phyloP scores from a whole-genome alignment of 306 rosid species.

The Cicer judaicum region DNA sequence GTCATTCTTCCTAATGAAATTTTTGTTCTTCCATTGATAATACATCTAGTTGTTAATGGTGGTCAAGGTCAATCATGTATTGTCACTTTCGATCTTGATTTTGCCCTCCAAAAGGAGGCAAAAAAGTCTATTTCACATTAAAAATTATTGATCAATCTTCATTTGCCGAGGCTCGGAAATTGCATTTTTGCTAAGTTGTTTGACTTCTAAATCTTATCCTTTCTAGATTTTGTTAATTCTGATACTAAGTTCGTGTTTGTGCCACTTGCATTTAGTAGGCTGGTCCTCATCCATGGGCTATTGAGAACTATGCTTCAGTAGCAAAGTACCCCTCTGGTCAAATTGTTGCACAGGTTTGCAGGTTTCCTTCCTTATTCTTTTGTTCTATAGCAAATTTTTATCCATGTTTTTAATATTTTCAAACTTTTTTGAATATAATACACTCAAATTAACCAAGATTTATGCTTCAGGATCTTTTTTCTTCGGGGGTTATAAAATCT shows the following conservation, averaged over 20 bases:
- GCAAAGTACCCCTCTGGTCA: slow-evolving; percentile 94
- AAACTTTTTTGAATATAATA: background rate
- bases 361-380: slow-evolving; percentile 25
- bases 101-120: slow-evolving; percentile 19
- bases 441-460: slow-evolving; percentile 39
- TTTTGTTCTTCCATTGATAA: background rate
- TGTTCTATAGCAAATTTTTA: background rate
- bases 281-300: slow-evolving; percentile 95
- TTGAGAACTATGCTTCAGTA: slow-evolving; percentile 76
- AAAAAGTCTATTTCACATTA: slow-evolving; percentile 16
- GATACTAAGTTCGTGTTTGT: slow-evolving; percentile 16
- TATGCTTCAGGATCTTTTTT: slow-evolving; percentile 77
- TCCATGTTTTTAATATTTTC: slow-evolving; percentile 28
- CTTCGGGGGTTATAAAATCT: slow-evolving; percentile 90
- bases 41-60: slow-evolving; percentile 23
- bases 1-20: slow-evolving; percentile 20
- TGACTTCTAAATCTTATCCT: slow-evolving; percentile 25
- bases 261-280: slow-evolving; percentile 61
- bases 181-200: slow-evolving; percentile 21
- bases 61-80: slow-evolving; percentile 18
- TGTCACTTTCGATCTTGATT: slow-evolving; percentile 25
- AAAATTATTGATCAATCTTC: slow-evolving; percentile 18
- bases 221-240: slow-evolving; percentile 30
- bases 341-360: slow-evolving; percentile 73
- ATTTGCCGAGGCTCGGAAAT: background rate